Percentiles rank a stretch among this genome's conserved stretches.
These are phyloP conservation scores for Inga laurina DNA, from an alignment of 306 rosid species.

Conservation along the genomic window DNA sequence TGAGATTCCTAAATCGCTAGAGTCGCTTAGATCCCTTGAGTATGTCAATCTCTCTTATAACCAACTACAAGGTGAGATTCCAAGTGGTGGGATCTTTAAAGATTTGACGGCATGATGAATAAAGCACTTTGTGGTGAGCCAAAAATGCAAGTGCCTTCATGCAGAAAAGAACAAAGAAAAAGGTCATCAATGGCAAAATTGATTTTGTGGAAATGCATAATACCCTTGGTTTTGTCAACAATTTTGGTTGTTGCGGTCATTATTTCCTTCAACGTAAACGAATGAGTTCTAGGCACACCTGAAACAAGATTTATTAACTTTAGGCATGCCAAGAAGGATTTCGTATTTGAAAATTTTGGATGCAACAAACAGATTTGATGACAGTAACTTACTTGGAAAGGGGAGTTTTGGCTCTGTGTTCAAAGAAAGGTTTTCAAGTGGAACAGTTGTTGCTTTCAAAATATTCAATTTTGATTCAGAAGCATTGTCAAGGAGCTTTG, in stretches of 20 bases:
- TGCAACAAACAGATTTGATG: not conserved
- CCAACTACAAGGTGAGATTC: not conserved
- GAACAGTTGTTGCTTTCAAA: not conserved
- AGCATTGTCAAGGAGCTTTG: not conserved
- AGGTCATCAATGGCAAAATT: not conserved
- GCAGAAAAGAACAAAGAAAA: not conserved
- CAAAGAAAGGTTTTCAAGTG: not conserved
- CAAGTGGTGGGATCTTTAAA: not conserved
- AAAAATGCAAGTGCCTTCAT: not conserved
- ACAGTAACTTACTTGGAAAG: not conserved
- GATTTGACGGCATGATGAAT: not conserved
- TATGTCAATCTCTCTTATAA: not conserved
- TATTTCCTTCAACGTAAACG: not conserved
- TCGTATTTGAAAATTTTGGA: not conserved
- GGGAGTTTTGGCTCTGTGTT: not conserved
- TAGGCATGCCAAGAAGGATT: not conserved
- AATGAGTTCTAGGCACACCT: not conserved
- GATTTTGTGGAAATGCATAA: not conserved
- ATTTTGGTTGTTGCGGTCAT: not conserved
- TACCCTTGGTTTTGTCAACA: not conserved
- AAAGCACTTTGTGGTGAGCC: not conserved
- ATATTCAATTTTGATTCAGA: not conserved
- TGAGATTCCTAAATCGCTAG: not conserved
- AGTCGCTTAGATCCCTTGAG: not conserved
- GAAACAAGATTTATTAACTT: too few species aligned